Conservation (phyloP, 345 rosid species). For the Syzygium jambos region DNA sequence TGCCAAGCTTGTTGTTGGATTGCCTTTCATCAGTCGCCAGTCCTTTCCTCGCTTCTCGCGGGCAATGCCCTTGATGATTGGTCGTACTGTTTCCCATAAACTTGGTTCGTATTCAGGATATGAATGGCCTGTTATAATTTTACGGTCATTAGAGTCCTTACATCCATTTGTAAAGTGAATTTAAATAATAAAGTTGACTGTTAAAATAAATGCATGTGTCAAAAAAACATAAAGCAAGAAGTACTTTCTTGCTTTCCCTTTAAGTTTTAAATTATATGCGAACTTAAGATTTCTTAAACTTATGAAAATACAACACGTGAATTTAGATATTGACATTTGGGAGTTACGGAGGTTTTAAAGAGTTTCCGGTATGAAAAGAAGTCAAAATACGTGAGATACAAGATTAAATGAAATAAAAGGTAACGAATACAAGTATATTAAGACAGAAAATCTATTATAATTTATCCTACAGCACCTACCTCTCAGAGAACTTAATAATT, state of each 20-base stretch:
- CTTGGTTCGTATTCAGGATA: neutral
- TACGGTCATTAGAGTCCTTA: neutral
- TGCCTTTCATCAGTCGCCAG: neutral
- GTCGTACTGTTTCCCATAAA: neutral
- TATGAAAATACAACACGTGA: neutral
- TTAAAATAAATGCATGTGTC: neutral
- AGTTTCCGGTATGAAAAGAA: neutral
- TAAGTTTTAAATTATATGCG: neutral
- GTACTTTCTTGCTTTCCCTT: neutral
- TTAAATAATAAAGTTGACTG: neutral
- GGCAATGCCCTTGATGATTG: neutral
- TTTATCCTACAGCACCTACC: neutral
- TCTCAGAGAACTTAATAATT: neutral
- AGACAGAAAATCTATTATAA: neutral
- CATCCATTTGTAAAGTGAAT: neutral
- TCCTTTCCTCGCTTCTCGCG: neutral
- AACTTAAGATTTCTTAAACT: neutral
- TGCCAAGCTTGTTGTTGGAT: neutral
- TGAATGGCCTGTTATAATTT: neutral
- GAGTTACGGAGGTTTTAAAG: neutral
- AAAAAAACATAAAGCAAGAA: neutral
- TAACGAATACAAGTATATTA: neutral
- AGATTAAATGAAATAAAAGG: neutral
- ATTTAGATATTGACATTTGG: neutral
- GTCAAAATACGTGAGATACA: neutral